phyloP scores from a whole-genome alignment of 2,329 filamentous ascomycete species.

The Colletotrichum liriopes region DNA sequence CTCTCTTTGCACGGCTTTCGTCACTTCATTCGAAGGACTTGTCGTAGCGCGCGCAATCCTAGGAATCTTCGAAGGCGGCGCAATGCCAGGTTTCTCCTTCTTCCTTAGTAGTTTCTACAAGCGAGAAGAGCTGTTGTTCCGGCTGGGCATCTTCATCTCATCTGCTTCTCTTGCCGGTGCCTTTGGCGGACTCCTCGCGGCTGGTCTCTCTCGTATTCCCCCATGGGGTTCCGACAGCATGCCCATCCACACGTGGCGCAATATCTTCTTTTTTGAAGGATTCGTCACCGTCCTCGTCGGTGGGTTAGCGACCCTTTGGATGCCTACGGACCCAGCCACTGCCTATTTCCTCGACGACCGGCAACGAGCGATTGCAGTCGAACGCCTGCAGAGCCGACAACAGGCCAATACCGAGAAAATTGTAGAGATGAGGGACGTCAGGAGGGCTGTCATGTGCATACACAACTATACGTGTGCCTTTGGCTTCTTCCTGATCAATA shows the following conservation, averaged over 20 bases:
- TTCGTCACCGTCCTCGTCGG: constrained; percentile 67
- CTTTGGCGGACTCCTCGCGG: constrained; percentile 71
- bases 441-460: constrained; percentile 67
- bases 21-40: constrained; percentile 62
- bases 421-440: constrained; percentile 65
- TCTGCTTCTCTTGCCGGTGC: constrained; percentile 70
- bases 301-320: constrained; percentile 63
- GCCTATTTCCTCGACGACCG: constrained; percentile 67
- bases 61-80: constrained; percentile 70
- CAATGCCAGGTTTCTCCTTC: constrained; percentile 72
- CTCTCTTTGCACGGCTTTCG: constrained; percentile 69
- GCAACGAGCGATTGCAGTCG: constrained; percentile 68
- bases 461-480: constrained; percentile 73
- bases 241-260: constrained; percentile 67
- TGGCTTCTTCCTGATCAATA: constrained; percentile 73
- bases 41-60: constrained; percentile 64
- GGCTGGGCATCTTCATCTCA: constrained; percentile 70
- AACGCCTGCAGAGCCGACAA: constrained; percentile 66
- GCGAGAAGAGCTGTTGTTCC: constrained; percentile 68
- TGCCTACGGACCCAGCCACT: constrained; percentile 65
- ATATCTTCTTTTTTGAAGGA: constrained; percentile 77
- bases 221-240: constrained; percentile 63
- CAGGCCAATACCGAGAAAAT: constrained; percentile 61
- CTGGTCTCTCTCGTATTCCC: constrained; percentile 66
- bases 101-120: constrained; percentile 72